Evolutionary conservation across 192 early-diverging fungal genomes (phyloP).

Genomic region (Coemansia sp.): DNA sequence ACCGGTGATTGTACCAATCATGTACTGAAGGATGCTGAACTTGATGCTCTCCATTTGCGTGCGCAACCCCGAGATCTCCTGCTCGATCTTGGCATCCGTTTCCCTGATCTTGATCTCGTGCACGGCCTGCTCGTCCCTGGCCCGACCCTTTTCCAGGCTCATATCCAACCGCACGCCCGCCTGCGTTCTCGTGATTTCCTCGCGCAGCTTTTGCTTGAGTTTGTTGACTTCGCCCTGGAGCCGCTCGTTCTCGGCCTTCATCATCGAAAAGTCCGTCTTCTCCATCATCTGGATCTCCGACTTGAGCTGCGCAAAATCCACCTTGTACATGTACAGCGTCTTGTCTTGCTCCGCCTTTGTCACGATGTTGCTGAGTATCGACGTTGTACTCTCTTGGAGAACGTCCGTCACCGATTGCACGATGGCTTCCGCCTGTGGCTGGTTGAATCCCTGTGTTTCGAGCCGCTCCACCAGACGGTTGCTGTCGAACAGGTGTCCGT

Average conservation of each 20-base stretch:
- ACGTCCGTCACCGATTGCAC: constrained; percentile 72
- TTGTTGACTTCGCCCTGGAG: constrained; percentile 80
- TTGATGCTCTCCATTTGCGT: constrained; percentile 90
- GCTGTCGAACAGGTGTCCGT: constrained; percentile 73
- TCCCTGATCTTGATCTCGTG: constrained; percentile 85
- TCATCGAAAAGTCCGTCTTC: constrained; percentile 83
- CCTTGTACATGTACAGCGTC: constrained; percentile 82
- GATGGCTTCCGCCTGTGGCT: constrained; percentile 72
- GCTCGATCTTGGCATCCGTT: constrained; percentile 84
- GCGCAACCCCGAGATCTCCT: constrained; percentile 76
- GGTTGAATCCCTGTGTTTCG: constrained; percentile 68
- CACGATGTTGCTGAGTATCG: constrained; percentile 58
- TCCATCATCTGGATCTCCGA: constrained; percentile 85
- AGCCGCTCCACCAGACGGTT: constrained; percentile 72
- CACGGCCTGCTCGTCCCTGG: constrained; percentile 78
- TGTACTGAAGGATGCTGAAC: constrained; percentile 75
- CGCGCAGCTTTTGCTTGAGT: constrained; percentile 74
- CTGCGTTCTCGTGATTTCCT: constrained; percentile 82
- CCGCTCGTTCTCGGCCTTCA: constrained; percentile 79
- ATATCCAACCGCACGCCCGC: constrained; percentile 83
- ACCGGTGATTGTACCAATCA: constrained; percentile 83
- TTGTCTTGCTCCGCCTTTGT: constrained; percentile 82
- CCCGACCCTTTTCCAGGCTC: constrained; percentile 83
- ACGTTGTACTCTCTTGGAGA: constrained; percentile 55
- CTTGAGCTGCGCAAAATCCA: constrained; percentile 85